Conservation (phyloP, 1,284 basidiomycete genomes). For the Rhodotorula sp. region DNA sequence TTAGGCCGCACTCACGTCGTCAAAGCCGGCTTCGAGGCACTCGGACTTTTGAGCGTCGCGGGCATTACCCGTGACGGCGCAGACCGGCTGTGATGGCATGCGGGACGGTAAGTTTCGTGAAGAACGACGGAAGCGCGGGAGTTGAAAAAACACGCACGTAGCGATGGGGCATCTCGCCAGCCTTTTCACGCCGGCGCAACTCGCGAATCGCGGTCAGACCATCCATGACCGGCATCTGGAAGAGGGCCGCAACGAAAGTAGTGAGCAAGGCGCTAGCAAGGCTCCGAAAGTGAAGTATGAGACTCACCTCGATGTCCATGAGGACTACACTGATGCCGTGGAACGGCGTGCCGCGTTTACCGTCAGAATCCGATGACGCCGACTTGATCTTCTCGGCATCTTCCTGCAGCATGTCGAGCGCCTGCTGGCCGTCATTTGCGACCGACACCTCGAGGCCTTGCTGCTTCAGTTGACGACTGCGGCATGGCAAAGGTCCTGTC, state of each 20-base stretch:
- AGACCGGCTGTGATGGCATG: not conserved
- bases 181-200: slow-evolving; percentile 28
- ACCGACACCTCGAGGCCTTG: slow-evolving; percentile 49
- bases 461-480: slow-evolving; percentile 50
- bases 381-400: slow-evolving; percentile 3
- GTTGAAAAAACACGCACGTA: slow-evolving; percentile 3
- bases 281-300: too few relatives aligned
- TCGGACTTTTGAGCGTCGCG: slow-evolving; percentile 1
- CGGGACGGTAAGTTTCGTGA: not conserved
- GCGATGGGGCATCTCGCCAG: slow-evolving; percentile 12
- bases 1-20: slow-evolving; percentile 1
- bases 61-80: slow-evolving; percentile 13
- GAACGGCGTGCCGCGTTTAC: not conserved
- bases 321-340: slow-evolving; percentile 10
- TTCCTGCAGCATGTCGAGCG: slow-evolving; percentile 43
- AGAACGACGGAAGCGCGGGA: not conserved
- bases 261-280: too few relatives aligned
- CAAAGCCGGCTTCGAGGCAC: slow-evolving; percentile 8
- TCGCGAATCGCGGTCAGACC: slow-evolving; percentile 32
- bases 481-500: not conserved
- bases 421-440: slow-evolving; percentile 53
- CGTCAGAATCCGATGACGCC: not conserved
- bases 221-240: slow-evolving; percentile 35
- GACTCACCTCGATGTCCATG: slow-evolving; percentile 31
- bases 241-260: not conserved